Evolutionary conservation across 306 rosid species (phyloP).

Genomic region (Ammopiptanthus mongolicus): DNA sequence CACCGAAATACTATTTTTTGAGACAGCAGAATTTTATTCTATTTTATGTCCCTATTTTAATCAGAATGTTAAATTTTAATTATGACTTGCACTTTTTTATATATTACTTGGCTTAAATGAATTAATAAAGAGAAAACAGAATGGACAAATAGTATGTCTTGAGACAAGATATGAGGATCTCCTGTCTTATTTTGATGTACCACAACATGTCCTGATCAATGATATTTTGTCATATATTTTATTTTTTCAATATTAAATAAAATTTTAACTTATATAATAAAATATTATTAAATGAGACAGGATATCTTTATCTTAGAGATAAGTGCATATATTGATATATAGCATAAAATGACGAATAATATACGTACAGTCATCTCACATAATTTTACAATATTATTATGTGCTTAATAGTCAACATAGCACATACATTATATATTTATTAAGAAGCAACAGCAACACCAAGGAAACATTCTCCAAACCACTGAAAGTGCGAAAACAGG

Average conservation of each 20-base stretch:
- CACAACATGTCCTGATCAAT: too few relatives aligned
- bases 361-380: slow-evolving; percentile 4
- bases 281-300: too few relatives aligned
- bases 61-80: background rate
- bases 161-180: too few relatives aligned
- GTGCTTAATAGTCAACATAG: background rate
- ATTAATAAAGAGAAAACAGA: background rate
- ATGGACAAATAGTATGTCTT: background rate
- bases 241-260: too few relatives aligned
- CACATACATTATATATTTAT: background rate
- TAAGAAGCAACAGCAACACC: background rate
- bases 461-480: slow-evolving; percentile 20
- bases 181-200: too few relatives aligned
- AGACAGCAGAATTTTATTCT: too few relatives aligned
- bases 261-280: too few relatives aligned
- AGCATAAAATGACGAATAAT: background rate
- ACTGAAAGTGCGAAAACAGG: background rate
- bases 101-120: background rate
- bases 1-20: too few relatives aligned
- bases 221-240: too few relatives aligned
- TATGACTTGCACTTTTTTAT: background rate
- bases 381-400: background rate
- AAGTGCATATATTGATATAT: background rate
- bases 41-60: background rate
- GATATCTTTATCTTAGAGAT: too few relatives aligned